Base-by-base conservation (phyloP, 805 yeast species). In the Yarrowia bubula region DNA sequence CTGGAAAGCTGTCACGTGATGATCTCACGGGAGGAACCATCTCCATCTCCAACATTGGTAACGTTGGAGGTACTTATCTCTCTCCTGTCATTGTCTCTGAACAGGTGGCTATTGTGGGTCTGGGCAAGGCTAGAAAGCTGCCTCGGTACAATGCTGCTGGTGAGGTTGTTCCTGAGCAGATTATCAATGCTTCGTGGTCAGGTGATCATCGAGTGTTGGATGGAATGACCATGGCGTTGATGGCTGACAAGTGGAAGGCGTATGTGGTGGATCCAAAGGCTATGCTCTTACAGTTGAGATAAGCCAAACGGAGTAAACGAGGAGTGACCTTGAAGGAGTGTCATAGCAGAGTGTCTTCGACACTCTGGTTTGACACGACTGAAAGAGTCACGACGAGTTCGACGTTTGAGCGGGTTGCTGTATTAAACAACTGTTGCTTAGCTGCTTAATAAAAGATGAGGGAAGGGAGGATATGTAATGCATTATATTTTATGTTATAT, bases 201-300 rank as follows among this genome's bases (percentile, higher is more conserved):
- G 77, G 76, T 17, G 77, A 74, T 46, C 77, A 74, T 57, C 68
- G 77, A 11, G 73, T 73, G 1, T 64, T 74, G 8, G 77, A 74
- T 50, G 77, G 77, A 6, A 72, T 72, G 67, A 72, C 76, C n/a
- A 69, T 74, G 73, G 76, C 77, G 7, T 47, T 67, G 37, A 65
- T 71, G 70, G 75, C 71, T 3, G 68, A 67, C 11, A 58, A 37
- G 33, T 73, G 75, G 75, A 72, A 70, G 66, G 33, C 58, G 6
- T 70, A 69, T 43, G 68, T 71, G 8, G 70, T 70, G 48, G 58
- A 66, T 14, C 74, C 74, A 15, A 70, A 69, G 44, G 57, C 51
- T 10, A 69, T 68, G 70, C 39, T 69, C 11, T 39, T 70, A n/a
- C 38, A 66, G 50, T 18, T 68, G 43, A 61, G 58, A 48, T 69